Evolutionary conservation across 768 basidiomycete species (phyloP).

Genomic region (Hericium erinaceus): DNA sequence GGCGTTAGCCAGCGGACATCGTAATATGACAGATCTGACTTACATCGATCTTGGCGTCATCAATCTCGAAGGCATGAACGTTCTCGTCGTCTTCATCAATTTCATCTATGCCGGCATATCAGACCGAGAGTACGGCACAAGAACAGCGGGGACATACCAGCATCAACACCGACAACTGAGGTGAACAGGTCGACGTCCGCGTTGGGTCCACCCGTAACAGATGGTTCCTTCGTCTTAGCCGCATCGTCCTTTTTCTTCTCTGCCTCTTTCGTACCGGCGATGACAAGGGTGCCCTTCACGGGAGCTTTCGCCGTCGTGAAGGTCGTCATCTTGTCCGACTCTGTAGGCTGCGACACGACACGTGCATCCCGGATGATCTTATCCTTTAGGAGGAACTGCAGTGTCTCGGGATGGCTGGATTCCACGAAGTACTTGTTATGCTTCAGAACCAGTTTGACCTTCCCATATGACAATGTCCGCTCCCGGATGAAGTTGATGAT

Average conservation of each 20-base stretch:
- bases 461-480: conserved; percentile 93
- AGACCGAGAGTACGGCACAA: background rate
- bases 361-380: conserved; percentile 76
- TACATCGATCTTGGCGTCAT: conserved; percentile 89
- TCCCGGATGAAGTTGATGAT: conserved; percentile 85
- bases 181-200: conserved; percentile 81
- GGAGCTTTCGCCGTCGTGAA: conserved; percentile 81
- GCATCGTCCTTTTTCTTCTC: conserved; percentile 63
- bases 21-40: conserved; percentile 13
- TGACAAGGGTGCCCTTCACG: conserved; percentile 70
- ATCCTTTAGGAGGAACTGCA: conserved; percentile 84
- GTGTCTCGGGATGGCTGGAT: conserved; percentile 87
- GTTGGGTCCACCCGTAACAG: conserved; percentile 16
- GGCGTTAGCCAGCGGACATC: background rate
- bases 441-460: conserved; percentile 96
- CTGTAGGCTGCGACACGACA: conserved; percentile 61
- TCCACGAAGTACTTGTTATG: conserved; percentile 98
- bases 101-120: conserved; percentile 53
- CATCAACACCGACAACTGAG: conserved; percentile 91
- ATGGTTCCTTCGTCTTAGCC: conserved; percentile 23
- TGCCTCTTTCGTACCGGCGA: conserved; percentile 75
- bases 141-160: conserved; percentile 39
- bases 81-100: conserved; percentile 97
- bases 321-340: conserved; percentile 65
- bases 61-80: conserved; percentile 95